Conservation (phyloP, 1,284 basidiomycete species). For the Melampsora abietis-canadensis region DNA sequence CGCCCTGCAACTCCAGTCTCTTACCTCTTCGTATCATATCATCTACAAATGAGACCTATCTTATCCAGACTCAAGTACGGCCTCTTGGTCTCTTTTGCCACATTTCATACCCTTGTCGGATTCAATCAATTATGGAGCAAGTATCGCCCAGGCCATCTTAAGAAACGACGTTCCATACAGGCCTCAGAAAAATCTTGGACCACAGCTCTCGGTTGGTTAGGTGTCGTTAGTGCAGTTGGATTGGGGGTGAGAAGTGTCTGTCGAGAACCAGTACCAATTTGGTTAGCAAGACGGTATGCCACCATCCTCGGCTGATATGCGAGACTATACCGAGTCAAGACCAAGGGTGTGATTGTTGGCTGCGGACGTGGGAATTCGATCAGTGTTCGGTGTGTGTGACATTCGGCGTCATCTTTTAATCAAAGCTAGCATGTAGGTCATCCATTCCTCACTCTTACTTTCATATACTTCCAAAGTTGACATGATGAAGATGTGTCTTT, state of each 20-base stretch:
- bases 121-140: constrained; percentile 12
- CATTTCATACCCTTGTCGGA: constrained; percentile 20
- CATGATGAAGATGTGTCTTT: no score
- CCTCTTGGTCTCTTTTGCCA: neutral
- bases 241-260: constrained; percentile 17
- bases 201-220: constrained; percentile 11
- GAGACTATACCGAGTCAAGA: no score
- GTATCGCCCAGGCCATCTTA: neutral
- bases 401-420: no score
- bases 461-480: no score
- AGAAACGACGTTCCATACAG: neutral
- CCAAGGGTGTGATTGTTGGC: no score
- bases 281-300: constrained; percentile 22
- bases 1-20: constrained; percentile 1
- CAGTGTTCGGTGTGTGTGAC: no score
- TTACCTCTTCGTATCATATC: constrained; percentile 18
- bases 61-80: constrained; percentile 5
- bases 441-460: no score
- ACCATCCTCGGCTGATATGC: no score
- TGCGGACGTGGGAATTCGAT: no score
- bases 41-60: constrained; percentile 17
- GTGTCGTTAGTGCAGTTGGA: constrained; percentile 20
- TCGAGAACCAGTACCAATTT: constrained; percentile 15
- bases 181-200: constrained; percentile 10
- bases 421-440: no score